Percentiles rank a stretch among this genome's conserved stretches.
phyloP scores from a whole-genome alignment of 345 rosid species.

The Boechera divaricarpa region DNA sequence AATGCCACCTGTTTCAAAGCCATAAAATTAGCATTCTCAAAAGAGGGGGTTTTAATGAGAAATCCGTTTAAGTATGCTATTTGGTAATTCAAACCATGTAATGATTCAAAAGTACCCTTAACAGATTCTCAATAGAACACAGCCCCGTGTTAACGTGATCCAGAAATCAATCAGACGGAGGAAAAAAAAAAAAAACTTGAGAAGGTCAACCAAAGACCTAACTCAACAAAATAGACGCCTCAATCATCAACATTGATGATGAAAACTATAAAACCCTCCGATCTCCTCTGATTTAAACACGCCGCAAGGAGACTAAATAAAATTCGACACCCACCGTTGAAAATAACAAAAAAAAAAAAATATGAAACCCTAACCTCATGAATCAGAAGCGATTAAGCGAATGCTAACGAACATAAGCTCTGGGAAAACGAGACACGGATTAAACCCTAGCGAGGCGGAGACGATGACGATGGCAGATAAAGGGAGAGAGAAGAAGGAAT shows the following conservation, averaged over 20 bases:
- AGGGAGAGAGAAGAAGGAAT: constrained; percentile 23
- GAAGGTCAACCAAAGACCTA: constrained; percentile 32
- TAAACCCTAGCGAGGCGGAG: constrained; percentile 43
- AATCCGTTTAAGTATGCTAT: constrained; percentile 36
- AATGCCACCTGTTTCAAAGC: constrained; percentile 31
- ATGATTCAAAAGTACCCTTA: constrained; percentile 24
- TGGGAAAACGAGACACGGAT: constrained; percentile 1
- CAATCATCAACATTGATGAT: constrained; percentile 45
- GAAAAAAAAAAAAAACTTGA: not conserved
- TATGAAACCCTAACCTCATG: constrained; percentile 48
- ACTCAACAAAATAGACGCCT: constrained; percentile 45
- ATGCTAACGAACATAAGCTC: constrained; percentile 32
- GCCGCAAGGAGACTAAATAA: not conserved
- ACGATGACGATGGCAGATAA: constrained; percentile 29
- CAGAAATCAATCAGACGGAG: constrained; percentile 30
- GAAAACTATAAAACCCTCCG: constrained; percentile 25
- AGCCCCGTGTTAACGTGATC: constrained; percentile 35
- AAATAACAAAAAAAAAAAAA: not conserved
- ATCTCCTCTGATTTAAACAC: constrained; percentile 23
- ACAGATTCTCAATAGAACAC: constrained; percentile 45
- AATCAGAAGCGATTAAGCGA: constrained; percentile 41
- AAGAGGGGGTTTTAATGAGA: constrained; percentile 17
- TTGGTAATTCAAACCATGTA: constrained; percentile 31
- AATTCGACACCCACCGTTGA: not conserved
- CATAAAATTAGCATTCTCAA: constrained; percentile 16